phyloP scores from a whole-genome alignment of 2,329 filamentous ascomycete genomes.

The Diaporthe amygdali region DNA sequence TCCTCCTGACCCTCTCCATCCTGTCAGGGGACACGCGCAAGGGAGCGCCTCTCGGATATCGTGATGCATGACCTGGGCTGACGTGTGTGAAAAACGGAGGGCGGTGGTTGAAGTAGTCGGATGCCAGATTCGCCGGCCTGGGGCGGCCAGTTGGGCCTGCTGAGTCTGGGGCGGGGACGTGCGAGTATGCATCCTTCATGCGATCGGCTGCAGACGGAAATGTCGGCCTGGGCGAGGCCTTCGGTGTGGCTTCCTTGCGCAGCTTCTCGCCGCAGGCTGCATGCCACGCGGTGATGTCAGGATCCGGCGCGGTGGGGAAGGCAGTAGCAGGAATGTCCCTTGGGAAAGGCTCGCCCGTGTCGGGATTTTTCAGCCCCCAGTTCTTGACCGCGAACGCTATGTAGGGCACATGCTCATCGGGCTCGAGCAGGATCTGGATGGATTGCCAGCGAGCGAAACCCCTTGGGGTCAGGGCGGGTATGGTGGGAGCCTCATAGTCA shows the following conservation, averaged over 20 bases:
- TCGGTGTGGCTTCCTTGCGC: conserved; percentile 60
- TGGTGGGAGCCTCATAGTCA: conserved; percentile 75
- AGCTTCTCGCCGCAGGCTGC: conserved; percentile 75
- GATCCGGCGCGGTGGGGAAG: conserved; percentile 75
- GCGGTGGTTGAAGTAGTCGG: conserved; percentile 42
- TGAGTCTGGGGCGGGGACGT: conserved; percentile 24
- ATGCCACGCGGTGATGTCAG: conserved; percentile 87
- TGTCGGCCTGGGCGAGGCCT: conserved; percentile 35
- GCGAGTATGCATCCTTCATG: conserved; percentile 21
- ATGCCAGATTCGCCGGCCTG: conserved; percentile 31
- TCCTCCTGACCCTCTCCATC: conserved; percentile 36
- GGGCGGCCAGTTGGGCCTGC: conserved; percentile 31
- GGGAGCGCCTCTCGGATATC: conserved; percentile 33
- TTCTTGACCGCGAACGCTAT: conserved; percentile 79
- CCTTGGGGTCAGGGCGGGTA: conserved; percentile 81
- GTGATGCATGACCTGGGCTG: conserved; percentile 40
- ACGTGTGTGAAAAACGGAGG: conserved; percentile 47
- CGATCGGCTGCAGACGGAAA: conserved; percentile 18
- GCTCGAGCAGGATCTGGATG: conserved; percentile 85
- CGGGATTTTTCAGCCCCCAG: conserved; percentile 77
- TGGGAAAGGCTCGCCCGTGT: conserved; percentile 73
- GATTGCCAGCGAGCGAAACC: conserved; percentile 96
- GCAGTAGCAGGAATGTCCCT: conserved; percentile 61
- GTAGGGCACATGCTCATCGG: conserved; percentile 85
- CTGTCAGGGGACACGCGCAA: conserved; percentile 28